Conservation (phyloP, 495 filamentous ascomycete species). For the Chaetomium fimeti region DNA sequence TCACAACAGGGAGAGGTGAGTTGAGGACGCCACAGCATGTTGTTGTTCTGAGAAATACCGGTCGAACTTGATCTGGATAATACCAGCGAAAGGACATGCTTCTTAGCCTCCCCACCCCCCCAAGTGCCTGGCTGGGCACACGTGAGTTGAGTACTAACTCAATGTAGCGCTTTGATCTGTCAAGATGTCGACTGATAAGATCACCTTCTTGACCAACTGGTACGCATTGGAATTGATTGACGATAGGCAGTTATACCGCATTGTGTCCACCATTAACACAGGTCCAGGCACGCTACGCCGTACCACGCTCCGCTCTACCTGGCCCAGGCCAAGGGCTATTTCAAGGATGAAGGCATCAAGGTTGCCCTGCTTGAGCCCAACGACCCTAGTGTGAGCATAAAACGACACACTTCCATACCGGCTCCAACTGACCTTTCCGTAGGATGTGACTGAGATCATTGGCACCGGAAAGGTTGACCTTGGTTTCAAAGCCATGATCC, state of each 20-base stretch:
- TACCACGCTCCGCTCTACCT: slow-evolving; percentile 72
- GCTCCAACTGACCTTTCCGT: not conserved
- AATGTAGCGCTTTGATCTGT: slow-evolving; percentile 36
- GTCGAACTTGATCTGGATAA: slow-evolving; percentile 79
- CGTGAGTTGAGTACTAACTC: slow-evolving; percentile 34
- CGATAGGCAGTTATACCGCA: not conserved
- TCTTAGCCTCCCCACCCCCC: slow-evolving; percentile 50
- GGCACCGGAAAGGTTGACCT: slow-evolving; percentile 68
- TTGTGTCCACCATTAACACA: not conserved
- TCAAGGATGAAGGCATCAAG: slow-evolving; percentile 67
- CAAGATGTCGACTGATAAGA: slow-evolving; percentile 72
- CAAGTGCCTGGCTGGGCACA: slow-evolving; percentile 20
- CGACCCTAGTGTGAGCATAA: slow-evolving; percentile 54
- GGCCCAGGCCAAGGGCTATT: slow-evolving; percentile 67
- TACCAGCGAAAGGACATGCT: slow-evolving; percentile 81
- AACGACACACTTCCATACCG: not conserved
- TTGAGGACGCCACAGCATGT: slow-evolving; percentile 1
- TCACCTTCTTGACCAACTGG: slow-evolving; percentile 74
- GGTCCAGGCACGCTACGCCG: slow-evolving; percentile 63
- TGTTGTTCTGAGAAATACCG: slow-evolving; percentile 45
- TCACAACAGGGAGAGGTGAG: not conserved
- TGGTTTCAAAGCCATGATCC: slow-evolving; percentile 76
- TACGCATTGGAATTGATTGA: slow-evolving; percentile 31
- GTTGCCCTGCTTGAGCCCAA: slow-evolving; percentile 70
- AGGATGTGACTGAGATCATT: slow-evolving; percentile 70